Percentiles rank a stretch among this genome's conserved stretches.
Evolutionary conservation across 1,139 yeast genomes (phyloP).

Genomic region (Nematodospora anomalae): DNA sequence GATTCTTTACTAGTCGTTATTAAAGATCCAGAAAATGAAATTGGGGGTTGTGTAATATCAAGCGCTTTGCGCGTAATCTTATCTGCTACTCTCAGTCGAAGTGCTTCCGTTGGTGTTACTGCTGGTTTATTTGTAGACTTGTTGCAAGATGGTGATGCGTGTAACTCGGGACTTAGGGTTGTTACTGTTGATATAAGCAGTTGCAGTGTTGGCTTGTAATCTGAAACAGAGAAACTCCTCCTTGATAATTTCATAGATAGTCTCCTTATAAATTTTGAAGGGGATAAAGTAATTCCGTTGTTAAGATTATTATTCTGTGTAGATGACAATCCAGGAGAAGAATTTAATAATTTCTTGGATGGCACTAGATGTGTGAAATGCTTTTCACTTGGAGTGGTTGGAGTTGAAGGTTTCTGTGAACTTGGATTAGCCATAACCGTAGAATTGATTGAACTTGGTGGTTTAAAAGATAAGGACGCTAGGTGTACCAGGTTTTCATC

Average conservation of each 20-base stretch:
- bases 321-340: constrained; percentile 1
- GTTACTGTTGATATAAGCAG: too few species aligned
- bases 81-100: too few species aligned
- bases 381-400: constrained; percentile 1
- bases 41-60: too few species aligned
- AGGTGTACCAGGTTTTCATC: constrained; percentile 1
- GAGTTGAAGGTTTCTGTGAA: not conserved
- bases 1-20: too few species aligned
- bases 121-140: too few species aligned
- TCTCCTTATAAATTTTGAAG: constrained; percentile 11
- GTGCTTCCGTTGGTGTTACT: too few species aligned
- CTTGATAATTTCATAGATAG: constrained; percentile 9
- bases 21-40: too few species aligned
- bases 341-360: constrained; percentile 2
- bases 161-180: too few species aligned
- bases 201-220: too few species aligned
- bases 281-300: constrained; percentile 6
- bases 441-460: constrained; percentile 15
- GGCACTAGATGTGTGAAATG: constrained; percentile 6
- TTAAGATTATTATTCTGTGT: not conserved
- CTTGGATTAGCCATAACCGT: not conserved
- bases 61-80: too few species aligned
- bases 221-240: not conserved
- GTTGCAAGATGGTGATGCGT: too few species aligned
- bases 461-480: constrained; percentile 9